Conservation (phyloP, 257 asterid species). For the Jaltomata sinuosa region DNA sequence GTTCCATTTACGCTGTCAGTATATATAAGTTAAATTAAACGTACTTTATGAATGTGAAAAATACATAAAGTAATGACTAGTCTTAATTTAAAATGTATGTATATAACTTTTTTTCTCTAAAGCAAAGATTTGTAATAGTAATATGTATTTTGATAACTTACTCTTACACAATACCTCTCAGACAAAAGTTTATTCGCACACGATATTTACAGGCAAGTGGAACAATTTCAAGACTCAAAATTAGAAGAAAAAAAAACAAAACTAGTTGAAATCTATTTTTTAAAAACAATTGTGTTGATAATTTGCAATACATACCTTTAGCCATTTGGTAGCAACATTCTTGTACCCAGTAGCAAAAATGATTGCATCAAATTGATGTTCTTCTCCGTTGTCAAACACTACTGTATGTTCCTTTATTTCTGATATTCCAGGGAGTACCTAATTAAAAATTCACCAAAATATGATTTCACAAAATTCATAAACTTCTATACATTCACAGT, state of each 20-base stretch:
- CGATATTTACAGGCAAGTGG: neutral
- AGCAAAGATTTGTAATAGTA: too few relatives aligned
- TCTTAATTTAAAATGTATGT: too few relatives aligned
- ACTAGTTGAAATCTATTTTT: too few relatives aligned
- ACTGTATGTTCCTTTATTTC: constrained; percentile 11
- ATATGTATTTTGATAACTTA: too few relatives aligned
- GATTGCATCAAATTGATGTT: constrained; percentile 22
- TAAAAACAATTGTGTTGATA: neutral
- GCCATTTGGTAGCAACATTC: constrained; percentile 42
- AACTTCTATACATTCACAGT: neutral
- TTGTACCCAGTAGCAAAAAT: constrained; percentile 53
- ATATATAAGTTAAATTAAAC: too few relatives aligned
- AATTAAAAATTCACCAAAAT: neutral
- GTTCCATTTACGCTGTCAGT: too few relatives aligned
- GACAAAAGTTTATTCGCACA: too few relatives aligned
- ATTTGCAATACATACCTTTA: constrained; percentile 14
- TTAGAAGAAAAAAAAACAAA: neutral
- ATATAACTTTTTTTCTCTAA: too few relatives aligned
- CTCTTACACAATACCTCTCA: too few relatives aligned
- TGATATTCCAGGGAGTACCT: constrained; percentile 37
- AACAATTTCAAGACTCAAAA: neutral
- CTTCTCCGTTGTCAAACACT: constrained; percentile 20
- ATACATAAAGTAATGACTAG: too few relatives aligned
- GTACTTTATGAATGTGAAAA: too few relatives aligned
- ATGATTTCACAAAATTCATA: neutral